Conservation (phyloP, 129 eudicot species). For the Erigeron canadensis region DNA sequence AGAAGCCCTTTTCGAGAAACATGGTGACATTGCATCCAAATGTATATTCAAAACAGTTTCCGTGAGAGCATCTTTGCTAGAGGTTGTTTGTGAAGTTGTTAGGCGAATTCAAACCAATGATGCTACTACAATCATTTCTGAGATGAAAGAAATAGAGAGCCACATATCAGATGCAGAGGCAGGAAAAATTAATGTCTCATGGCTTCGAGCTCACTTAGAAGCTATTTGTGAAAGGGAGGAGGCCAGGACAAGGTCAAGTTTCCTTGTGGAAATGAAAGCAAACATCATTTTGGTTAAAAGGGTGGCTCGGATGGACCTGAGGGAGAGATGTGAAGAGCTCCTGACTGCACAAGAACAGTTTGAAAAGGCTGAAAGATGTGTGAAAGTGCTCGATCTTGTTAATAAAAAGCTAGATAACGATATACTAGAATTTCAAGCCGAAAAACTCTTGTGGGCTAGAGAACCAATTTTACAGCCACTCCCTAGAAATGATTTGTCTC, state of each 20-base stretch:
- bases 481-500: background rate
- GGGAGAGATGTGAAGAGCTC: background rate
- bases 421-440: background rate
- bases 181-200: conserved; percentile 26
- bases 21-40: conserved; percentile 37
- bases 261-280: background rate
- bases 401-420: background rate
- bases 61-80: conserved; percentile 24
- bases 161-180: conserved; percentile 29
- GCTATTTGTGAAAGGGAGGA: background rate
- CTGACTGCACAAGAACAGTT: background rate
- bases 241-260: background rate
- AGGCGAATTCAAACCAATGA: conserved; percentile 17
- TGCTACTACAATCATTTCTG: background rate
- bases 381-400: background rate
- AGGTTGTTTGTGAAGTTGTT: conserved; percentile 32
- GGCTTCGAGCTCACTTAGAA: conserved; percentile 26
- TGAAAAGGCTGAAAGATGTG: background rate
- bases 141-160: conserved; percentile 24
- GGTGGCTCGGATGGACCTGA: background rate
- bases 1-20: conserved; percentile 31
- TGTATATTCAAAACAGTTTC: conserved; percentile 23
- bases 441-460: background rate
- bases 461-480: background rate
- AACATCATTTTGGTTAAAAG: background rate